phyloP scores from a whole-genome alignment of 2,329 filamentous ascomycete species.

The Colletotrichum limetticola region DNA sequence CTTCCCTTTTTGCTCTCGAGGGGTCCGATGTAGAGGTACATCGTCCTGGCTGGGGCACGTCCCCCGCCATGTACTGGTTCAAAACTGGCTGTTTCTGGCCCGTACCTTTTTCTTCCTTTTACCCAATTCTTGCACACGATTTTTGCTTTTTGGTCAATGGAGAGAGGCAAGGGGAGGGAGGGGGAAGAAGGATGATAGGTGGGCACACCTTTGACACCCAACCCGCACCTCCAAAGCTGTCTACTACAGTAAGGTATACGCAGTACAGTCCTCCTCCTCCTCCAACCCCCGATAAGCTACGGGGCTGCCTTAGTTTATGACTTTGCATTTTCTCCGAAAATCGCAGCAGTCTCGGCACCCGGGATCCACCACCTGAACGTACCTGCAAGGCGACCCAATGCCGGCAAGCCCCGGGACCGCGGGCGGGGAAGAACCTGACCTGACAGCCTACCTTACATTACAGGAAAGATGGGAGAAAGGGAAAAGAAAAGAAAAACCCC shows the following conservation, averaged over 20 bases:
- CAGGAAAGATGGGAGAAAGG: background rate
- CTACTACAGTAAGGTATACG: background rate
- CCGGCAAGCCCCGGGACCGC: constrained; percentile 4
- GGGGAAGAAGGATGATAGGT: background rate
- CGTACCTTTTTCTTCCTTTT: background rate
- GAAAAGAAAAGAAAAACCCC: background rate
- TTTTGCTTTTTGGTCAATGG: constrained; percentile 10
- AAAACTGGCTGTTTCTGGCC: background rate
- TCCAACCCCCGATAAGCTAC: background rate
- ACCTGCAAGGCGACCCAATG: background rate
- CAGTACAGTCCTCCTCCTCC: background rate
- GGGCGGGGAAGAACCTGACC: background rate
- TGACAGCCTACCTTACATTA: no score
- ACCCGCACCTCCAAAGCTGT: background rate
- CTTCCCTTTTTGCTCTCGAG: background rate
- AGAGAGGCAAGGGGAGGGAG: background rate
- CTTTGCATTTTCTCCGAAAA: background rate
- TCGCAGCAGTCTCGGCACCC: background rate
- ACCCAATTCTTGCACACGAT: background rate
- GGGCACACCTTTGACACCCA: background rate
- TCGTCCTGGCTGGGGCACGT: constrained; percentile 13
- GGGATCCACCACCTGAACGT: background rate
- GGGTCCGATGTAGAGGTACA: constrained; percentile 13
- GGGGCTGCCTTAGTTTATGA: background rate
- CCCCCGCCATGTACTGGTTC: constrained; percentile 24